Conservation (phyloP, 2,329 filamentous ascomycete species). For the Neofusicoccum sp. region DNA sequence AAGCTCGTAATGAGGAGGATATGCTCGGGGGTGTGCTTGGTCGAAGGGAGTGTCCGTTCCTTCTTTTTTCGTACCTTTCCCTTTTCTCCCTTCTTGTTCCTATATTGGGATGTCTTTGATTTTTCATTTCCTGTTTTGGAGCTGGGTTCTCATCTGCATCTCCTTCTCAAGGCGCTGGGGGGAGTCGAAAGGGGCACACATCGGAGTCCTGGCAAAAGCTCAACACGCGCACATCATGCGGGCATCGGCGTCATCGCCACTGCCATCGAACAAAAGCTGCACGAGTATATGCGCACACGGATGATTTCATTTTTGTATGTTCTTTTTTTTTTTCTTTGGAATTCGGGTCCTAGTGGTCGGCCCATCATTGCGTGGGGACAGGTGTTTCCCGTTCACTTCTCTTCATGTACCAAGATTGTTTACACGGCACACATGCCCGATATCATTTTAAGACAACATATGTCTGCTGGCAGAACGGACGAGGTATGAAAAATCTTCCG, state of each 20-base stretch:
- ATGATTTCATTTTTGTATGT: neutral
- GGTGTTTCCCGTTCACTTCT: neutral
- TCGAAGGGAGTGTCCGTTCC: neutral
- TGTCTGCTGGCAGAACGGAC: neutral
- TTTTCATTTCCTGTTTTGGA: neutral
- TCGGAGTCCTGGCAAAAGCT: conserved; percentile 6
- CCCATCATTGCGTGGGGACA: neutral
- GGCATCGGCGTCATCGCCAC: neutral
- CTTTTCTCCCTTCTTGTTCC: neutral
- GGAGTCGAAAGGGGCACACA: neutral
- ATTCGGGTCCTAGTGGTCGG: neutral
- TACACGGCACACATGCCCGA: neutral
- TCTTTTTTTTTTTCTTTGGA: neutral
- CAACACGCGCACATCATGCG: neutral
- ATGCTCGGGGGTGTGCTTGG: neutral
- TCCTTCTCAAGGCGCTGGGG: neutral
- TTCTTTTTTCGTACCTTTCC: neutral
- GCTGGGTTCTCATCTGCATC: neutral
- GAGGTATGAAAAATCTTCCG: neutral
- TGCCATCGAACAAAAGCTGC: neutral
- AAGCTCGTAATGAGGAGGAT: neutral
- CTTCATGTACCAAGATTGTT: neutral
- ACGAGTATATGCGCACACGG: neutral
- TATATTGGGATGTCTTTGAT: neutral
- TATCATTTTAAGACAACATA: neutral